phyloP scores from a whole-genome alignment of 148 eudicot genomes.

The Fagopyrum tataricum region DNA sequence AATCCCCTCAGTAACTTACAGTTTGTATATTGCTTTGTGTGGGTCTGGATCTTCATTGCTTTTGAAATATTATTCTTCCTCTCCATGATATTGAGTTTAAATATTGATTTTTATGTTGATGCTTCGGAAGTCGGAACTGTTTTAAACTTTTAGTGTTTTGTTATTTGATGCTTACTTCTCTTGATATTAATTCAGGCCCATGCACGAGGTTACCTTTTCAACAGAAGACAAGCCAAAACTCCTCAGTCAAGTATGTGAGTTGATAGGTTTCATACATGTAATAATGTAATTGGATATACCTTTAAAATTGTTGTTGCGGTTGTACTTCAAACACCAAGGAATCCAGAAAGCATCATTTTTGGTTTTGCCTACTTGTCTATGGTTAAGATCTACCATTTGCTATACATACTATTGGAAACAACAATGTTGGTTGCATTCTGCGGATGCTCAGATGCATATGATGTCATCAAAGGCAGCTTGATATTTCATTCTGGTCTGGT shows the following conservation, averaged over 20 bases:
- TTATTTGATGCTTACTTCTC: constrained; percentile 1
- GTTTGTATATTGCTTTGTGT: too few relatives aligned
- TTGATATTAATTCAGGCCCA: constrained; percentile 50
- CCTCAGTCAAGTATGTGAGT: constrained; percentile 61
- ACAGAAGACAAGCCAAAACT: constrained; percentile 86
- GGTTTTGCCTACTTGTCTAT: not conserved
- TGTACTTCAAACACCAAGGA: not conserved
- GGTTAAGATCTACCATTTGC: not conserved
- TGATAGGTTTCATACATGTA: not conserved
- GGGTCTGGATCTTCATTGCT: too few relatives aligned
- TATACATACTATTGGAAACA: not conserved
- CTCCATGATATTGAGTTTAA: not conserved
- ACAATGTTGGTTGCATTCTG: not conserved
- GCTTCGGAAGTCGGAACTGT: constrained; percentile 9
- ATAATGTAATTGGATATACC: not conserved
- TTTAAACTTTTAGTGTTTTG: not conserved
- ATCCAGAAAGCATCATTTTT: constrained; percentile 4
- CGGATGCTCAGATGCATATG: not conserved
- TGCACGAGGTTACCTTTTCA: constrained; percentile 85
- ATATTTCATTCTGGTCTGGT: not conserved
- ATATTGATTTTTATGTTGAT: not conserved
- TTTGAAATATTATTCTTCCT: not conserved
- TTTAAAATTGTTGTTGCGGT: not conserved
- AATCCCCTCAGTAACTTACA: not conserved
- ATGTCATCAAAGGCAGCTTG: not conserved